Evolutionary conservation across 768 basidiomycete species (phyloP), one percentile per base, ranked within the genome.

Genomic region (Chiua virens): DNA sequence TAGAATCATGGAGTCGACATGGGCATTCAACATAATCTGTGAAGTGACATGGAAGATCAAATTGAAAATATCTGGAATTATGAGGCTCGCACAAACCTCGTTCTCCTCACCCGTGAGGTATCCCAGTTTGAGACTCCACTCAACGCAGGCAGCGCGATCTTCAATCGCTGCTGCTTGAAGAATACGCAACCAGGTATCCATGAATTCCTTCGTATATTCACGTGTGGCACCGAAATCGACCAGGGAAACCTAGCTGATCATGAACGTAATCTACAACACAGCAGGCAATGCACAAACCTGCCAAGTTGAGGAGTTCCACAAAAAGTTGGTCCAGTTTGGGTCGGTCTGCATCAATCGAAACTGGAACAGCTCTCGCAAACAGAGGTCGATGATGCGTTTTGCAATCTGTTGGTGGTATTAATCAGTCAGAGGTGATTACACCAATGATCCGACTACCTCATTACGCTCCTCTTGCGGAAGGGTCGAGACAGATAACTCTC

Each of bases 281-380:
- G 32, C 39, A 37, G 30, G 10, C 18, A 18, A 15, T n/a, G 17
- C 38, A 36, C 65, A 22, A 18, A 86, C 89, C 77, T 85, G 81
- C 38, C 79, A 76, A 2, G 83, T 83, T 3, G 72, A 52, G 0
- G 75, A 60, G 67, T 94, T 88, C 85, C 90, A 98, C 21, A 99
- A 74, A 73, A 99, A 98, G 68, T 98, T 98, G 9, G 92, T 89
- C 90, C 92, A 98, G 61, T 99, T 98, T 4, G 97, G 97, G 65
- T 99, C 96, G 0, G 96, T 99, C 68, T 98, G 97, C 97, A 99
- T 98, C 38, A 87, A 69, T 27, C 89, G 76, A 73, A 97, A 96
- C 53, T 85, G 76, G 67, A 98, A 97, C 8, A 99, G 80, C 65
- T 98, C 97, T 51, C 79, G 82, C 36, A 99, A 73, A 64, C 93